Evolutionary conservation across 2,329 filamentous ascomycete species (phyloP), one percentile per base, ranked within the genome.

Genomic region (Metarhizium brunneum): DNA sequence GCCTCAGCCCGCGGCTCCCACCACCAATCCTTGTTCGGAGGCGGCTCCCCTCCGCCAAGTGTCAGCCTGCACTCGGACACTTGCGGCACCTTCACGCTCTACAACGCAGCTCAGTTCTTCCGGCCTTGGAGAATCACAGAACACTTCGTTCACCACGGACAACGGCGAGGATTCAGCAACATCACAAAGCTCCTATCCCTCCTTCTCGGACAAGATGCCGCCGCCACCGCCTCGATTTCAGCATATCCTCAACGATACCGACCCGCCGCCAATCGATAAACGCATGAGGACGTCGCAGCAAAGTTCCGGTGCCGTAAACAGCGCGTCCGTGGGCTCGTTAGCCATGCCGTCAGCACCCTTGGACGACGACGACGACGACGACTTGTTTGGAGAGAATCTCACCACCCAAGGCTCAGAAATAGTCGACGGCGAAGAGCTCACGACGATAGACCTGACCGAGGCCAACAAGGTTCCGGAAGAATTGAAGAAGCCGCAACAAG

Each of bases 381-480:
- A 68, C 35, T 50, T 67, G 5, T 68, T 70, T 32, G 65, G 61
- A 18, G 61, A 65, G 6, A 57, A 54, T n/a, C 58, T 61, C 6
- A 42, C 56, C 16, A 29, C 52, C 2, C 51, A 52, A 29, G 48
- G 11, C 7, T 29, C 47, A 29, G 7, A 50, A 10, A 11, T n/a
- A 10, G 6, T 55, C 18, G 49, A 63, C 43, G 36, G 58, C 10
- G 65, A 63, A 1, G 64, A 68, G 48, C 58, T 65, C n/a, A 56
- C 65, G 7, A 70, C 68, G 1, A 68, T 72, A 54, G 70, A 71
- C 54, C 53, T 71, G 47, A 71, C 69, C 2, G 73, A 75, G 57
- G 68, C 70, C 5, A 74, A 73, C 11, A 73, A 75, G 42, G 68
- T 77, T 2, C 75, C 75, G 0, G 66, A 71, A 11, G 69, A 76